These are phyloP conservation scores for Dorcoceras hygrometricum DNA, from an alignment of 257 asterid species.

Conservation along the genomic window DNA sequence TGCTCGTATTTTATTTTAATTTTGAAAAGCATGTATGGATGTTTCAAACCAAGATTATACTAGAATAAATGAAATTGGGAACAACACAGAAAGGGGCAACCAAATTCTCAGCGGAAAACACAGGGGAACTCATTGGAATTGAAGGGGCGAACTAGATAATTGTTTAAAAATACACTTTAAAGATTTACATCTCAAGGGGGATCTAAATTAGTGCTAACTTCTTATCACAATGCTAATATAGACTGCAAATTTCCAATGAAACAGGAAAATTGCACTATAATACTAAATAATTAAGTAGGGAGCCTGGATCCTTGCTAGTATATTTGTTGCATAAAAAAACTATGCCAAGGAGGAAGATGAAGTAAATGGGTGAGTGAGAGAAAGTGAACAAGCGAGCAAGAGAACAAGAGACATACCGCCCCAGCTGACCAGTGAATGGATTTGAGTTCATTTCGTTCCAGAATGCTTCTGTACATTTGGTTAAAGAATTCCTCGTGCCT, in stretches of 20 bases:
- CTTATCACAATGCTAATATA: too few species aligned
- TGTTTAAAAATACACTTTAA: too few species aligned
- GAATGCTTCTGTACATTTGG: conserved; percentile 54
- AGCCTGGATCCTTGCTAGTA: background rate
- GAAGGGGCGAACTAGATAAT: too few species aligned
- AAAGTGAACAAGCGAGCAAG: conserved; percentile 16
- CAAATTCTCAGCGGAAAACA: too few species aligned
- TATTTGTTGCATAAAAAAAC: too few species aligned
- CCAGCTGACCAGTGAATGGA: conserved; percentile 80
- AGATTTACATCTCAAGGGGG: too few species aligned
- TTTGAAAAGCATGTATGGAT: background rate
- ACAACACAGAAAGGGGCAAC: background rate
- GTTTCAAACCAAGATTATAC: background rate
- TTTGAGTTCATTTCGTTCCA: conserved; percentile 78
- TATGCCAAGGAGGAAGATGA: background rate
- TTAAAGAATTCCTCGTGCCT: conserved; percentile 33
- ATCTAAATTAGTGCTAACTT: too few species aligned
- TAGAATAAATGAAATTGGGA: background rate
- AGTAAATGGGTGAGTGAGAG: background rate
- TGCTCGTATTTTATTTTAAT: background rate
- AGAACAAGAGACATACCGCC: conserved; percentile 49
- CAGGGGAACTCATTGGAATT: too few species aligned
- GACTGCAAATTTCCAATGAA: background rate
- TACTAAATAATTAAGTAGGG: background rate
- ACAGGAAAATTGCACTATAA: background rate